phyloP scores from a whole-genome alignment of 73 alveolate species.

The Paramecium primaurelia region DNA sequence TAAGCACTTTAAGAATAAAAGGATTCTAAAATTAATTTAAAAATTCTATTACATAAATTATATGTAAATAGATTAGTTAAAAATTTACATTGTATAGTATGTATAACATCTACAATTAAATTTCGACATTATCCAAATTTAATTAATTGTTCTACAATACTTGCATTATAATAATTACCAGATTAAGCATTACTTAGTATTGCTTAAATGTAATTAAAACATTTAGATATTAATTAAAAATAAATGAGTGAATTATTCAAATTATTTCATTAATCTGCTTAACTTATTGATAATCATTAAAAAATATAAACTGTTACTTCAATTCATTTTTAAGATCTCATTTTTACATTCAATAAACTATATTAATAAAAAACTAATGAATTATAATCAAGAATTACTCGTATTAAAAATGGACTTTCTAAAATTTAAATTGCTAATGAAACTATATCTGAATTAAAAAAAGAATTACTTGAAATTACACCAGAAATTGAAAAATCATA shows the following conservation, averaged over 20 bases:
- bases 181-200: slow-evolving; percentile 63
- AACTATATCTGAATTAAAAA: slow-evolving; percentile 85
- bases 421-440: slow-evolving; percentile 93
- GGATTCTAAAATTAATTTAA: slow-evolving; percentile 39
- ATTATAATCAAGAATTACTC: slow-evolving; percentile 73
- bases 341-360: slow-evolving; percentile 85
- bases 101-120: slow-evolving; percentile 96
- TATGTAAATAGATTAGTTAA: slow-evolving; percentile 86
- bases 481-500: slow-evolving; percentile 96
- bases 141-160: slow-evolving; percentile 96
- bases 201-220: slow-evolving; percentile 1
- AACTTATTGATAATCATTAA: not conserved
- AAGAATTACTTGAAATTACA: slow-evolving; percentile 87
- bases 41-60: slow-evolving; percentile 57
- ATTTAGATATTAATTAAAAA: not conserved
- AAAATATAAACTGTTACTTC: slow-evolving; percentile 84
- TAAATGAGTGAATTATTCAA: slow-evolving; percentile 59
- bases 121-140: slow-evolving; percentile 99
- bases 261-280: slow-evolving; percentile 68
- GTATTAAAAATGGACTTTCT: slow-evolving; percentile 89
- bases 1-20: slow-evolving; percentile 66
- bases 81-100: slow-evolving; percentile 95
- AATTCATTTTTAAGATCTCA: slow-evolving; percentile 86
- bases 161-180: slow-evolving; percentile 95
- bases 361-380: slow-evolving; percentile 82